Evolutionary conservation across 805 yeast genomes (phyloP), one percentile per base, ranked within the genome.

Genomic region (Candida sphagnicola): DNA sequence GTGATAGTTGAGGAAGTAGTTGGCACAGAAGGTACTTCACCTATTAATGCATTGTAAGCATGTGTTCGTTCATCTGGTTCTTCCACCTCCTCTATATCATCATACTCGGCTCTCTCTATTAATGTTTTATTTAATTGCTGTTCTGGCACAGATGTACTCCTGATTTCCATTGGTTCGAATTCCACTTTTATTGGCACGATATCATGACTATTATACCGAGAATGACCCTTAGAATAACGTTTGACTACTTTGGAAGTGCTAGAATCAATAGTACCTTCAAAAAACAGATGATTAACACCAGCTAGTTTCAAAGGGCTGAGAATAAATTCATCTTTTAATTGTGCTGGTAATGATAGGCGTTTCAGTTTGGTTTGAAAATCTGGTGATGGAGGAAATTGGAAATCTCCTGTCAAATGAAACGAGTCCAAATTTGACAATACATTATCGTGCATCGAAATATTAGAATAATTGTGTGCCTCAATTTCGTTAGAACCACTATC

Each of bases 121-220:
- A 29, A n/a, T 17, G 34, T 16, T 30, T 28, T 30, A 29, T 33
- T 21, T 26, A 28, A 16, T 26, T 19, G 30, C 2, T 31, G 35
- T 31, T 57, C 63, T 4, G 65, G 63, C 16, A 54, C 61, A 1
- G 67, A 59, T 1, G 56, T 44, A 28, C 60, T 50, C 35, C 65
- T 44, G 4, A 30, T 6, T 16, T 19, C 28, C 8, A 51, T 45
- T 18, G 46, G 52, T 45, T 68, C 73, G 47, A 69, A 69, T 46
- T 69, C 74, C 12, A 69, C 74, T 42, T 57, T 58, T 12, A 69
- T 65, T 1, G 72, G 72, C 14, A 69, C 47, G 21, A 67, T 54
- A 38, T 67, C 73, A 48, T 67, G 70, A 40, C 70, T 63, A 45
- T 63, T 68, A 47, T 61, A 68, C 12, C 74, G 48, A 5, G 62